Evolutionary conservation across 192 early-diverging fungal genomes (phyloP).

Genomic region (Coemansia sp.): DNA sequence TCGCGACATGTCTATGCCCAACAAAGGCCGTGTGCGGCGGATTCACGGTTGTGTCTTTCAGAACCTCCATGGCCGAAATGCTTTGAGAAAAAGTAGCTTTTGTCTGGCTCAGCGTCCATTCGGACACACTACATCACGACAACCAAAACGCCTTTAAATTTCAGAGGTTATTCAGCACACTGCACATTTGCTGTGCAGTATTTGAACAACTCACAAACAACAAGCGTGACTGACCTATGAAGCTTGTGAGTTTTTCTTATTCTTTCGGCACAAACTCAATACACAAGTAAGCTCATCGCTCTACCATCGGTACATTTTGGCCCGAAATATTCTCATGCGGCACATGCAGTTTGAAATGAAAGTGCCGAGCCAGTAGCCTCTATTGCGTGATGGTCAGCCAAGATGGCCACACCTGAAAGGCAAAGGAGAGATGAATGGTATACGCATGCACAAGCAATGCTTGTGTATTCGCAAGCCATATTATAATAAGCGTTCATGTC

Average conservation of each 20-base stretch:
- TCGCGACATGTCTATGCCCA: not conserved
- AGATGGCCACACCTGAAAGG: not conserved
- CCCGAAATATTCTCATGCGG: not conserved
- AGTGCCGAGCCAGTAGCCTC: not conserved
- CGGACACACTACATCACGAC: not conserved
- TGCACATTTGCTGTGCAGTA: too few species aligned
- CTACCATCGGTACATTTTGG: not conserved
- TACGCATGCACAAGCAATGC: slow-evolving; percentile 12
- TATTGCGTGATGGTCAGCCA: not conserved
- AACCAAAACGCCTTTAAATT: not conserved
- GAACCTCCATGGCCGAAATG: not conserved
- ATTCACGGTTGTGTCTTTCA: slow-evolving; percentile 2
- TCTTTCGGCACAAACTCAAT: too few species aligned
- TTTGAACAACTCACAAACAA: too few species aligned
- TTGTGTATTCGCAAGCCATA: slow-evolving; percentile 5
- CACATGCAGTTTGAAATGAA: slow-evolving; percentile 1
- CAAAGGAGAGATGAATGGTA: not conserved
- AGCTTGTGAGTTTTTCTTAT: too few species aligned
- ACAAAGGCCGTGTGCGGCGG: not conserved
- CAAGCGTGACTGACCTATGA: not conserved
- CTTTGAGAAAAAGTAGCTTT: not conserved
- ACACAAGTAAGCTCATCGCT: not conserved
- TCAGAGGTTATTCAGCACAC: not conserved
- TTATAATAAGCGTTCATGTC: too few species aligned
- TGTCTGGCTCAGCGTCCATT: not conserved